A percentile compares a stretch with the other conserved stretches of the same genome.
These are phyloP conservation scores for Neoarthrinium moseri DNA, from an alignment of 2,329 filamentous ascomycete species.

Conservation along the genomic window DNA sequence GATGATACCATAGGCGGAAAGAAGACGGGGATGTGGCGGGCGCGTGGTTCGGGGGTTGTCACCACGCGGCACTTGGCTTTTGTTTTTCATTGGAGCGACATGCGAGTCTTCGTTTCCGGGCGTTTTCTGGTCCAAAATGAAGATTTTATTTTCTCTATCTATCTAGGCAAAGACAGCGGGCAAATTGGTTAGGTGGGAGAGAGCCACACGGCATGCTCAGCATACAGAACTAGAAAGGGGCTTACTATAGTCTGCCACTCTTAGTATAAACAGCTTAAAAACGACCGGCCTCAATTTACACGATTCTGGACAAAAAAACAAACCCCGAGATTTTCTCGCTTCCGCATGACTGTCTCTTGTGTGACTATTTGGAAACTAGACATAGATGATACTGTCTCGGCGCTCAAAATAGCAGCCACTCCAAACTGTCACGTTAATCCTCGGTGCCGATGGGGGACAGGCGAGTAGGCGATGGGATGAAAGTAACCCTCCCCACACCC, in stretches of 20 bases:
- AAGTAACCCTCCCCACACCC: no score
- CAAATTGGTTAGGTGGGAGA: neutral
- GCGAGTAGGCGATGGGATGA: no score
- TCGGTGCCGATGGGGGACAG: no score
- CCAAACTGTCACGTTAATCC: no score
- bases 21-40: no score
- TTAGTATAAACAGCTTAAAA: constrained; percentile 19
- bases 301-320: neutral
- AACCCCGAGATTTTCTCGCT: neutral
- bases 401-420: no score
- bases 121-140: neutral
- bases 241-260: constrained; percentile 1
- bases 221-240: neutral
- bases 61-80: neutral
- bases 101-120: constrained; percentile 1
- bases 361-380: no score
- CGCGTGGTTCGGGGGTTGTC: no score
- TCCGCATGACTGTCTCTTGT: neutral
- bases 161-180: neutral
- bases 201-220: no score
- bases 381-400: no score
- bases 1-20: constrained; percentile 1
- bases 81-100: constrained; percentile 5
- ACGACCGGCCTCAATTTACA: constrained; percentile 13
- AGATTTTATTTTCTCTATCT: constrained; percentile 4